These are phyloP conservation scores for Pseudopyrenochaeta lycopersici DNA, from an alignment of 2,329 filamentous ascomycete species.

Conservation along the genomic window DNA sequence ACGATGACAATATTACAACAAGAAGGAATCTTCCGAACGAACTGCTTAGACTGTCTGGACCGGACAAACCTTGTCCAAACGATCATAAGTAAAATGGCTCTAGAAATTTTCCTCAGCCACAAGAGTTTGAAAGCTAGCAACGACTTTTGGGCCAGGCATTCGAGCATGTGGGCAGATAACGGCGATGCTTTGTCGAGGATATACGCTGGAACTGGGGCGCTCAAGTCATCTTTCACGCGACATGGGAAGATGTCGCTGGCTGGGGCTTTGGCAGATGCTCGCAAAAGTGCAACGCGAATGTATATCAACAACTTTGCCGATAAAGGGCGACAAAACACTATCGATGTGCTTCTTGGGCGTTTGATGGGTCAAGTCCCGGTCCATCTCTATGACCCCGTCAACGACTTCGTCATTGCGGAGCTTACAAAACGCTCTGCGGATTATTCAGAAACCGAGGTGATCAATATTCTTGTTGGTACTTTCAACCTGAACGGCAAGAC, in stretches of 20 bases:
- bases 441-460: constrained; percentile 76
- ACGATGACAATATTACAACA: constrained; percentile 82
- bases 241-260: constrained; percentile 95
- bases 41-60: constrained; percentile 95
- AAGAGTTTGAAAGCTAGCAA: constrained; percentile 72
- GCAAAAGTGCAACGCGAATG: constrained; percentile 91
- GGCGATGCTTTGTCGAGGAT: constrained; percentile 94
- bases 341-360: constrained; percentile 89
- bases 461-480: constrained; percentile 85
- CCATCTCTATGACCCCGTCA: constrained; percentile 91
- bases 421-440: constrained; percentile 72
- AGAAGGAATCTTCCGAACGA: constrained; percentile 94
- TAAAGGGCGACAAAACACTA: constrained; percentile 90
- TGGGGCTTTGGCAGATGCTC: constrained; percentile 90
- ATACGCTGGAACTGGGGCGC: constrained; percentile 92
- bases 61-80: constrained; percentile 96
- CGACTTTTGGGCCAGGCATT: constrained; percentile 93
- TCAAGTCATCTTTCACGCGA: constrained; percentile 95
- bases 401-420: constrained; percentile 85
- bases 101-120: constrained; percentile 83
- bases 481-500: constrained; percentile 95
- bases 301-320: constrained; percentile 99
- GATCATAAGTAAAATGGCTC: constrained; percentile 91
- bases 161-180: constrained; percentile 95
- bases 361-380: constrained; percentile 85